Percentiles rank a stretch among this genome's conserved stretches.
phyloP scores from a whole-genome alignment of 2,329 filamentous ascomycete genomes.

The Pseudogymnoascus sp. region DNA sequence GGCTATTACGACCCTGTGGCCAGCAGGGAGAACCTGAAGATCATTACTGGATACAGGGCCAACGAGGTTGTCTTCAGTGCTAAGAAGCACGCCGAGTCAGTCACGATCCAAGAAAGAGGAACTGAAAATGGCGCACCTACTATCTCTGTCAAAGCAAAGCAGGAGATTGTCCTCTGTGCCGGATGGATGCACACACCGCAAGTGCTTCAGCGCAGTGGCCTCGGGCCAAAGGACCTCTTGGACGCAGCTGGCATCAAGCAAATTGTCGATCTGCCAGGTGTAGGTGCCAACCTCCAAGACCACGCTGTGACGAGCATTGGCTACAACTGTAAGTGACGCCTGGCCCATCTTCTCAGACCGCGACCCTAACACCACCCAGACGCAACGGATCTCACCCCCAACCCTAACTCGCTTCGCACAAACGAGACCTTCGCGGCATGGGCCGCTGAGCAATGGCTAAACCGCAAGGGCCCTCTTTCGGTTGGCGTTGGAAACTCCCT shows the following conservation, averaged over 20 bases:
- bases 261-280: conserved; percentile 34
- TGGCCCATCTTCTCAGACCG: not conserved
- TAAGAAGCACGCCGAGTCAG: conserved; percentile 19
- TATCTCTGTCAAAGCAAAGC: conserved; percentile 17
- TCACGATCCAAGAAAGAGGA: conserved; percentile 4
- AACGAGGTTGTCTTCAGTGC: conserved; percentile 25
- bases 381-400: conserved; percentile 11
- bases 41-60: conserved; percentile 14
- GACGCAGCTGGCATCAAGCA: conserved; percentile 27
- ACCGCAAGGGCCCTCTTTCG: conserved; percentile 32
- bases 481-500: conserved; percentile 25
- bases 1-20: conserved; percentile 33
- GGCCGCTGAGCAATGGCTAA: conserved; percentile 27
- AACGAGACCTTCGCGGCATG: conserved; percentile 30
- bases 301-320: conserved; percentile 20
- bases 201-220: conserved; percentile 20
- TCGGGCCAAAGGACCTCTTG: conserved; percentile 28
- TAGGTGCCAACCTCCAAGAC: conserved; percentile 34
- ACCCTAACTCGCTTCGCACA: conserved; percentile 20
- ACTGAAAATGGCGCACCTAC: not conserved
- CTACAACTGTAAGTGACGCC: conserved; percentile 10
- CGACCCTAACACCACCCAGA: not conserved
- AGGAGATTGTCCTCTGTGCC: conserved; percentile 33
- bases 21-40: conserved; percentile 21
- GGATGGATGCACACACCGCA: conserved; percentile 26